phyloP scores from a whole-genome alignment of 2,329 filamentous ascomycete genomes.

The Botrytis sinoallii region DNA sequence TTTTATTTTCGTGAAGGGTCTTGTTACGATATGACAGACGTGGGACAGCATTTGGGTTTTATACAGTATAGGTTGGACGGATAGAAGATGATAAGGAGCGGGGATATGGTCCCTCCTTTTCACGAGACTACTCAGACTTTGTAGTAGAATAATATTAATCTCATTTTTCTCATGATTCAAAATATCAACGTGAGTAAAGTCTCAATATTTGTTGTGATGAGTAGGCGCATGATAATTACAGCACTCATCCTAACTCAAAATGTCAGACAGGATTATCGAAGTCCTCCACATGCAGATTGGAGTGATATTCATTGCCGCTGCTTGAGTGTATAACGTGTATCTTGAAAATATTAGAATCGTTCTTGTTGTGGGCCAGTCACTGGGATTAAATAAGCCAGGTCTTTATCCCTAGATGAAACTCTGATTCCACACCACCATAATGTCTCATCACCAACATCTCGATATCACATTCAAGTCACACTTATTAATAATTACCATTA shows the following conservation, averaged over 20 bases:
- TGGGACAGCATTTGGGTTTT: not conserved
- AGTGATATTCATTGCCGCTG: not conserved
- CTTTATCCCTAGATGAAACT: not conserved
- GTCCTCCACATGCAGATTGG: not conserved
- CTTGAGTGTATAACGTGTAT: not conserved
- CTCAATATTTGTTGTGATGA: fast-evolving
- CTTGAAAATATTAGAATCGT: not conserved
- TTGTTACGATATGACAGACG: not conserved
- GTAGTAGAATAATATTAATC: not conserved
- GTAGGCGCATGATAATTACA: not conserved
- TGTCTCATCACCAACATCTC: not conserved
- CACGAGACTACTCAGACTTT: too few relatives aligned
- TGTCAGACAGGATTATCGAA: not conserved
- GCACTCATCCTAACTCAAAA: not conserved
- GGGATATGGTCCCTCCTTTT: not conserved
- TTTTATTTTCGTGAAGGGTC: not conserved
- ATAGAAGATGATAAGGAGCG: not conserved
- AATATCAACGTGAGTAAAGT: too few relatives aligned
- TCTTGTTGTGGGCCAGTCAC: not conserved
- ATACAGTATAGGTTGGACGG: not conserved
- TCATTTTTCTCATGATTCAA: not conserved
- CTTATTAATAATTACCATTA: not conserved
- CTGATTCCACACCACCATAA: not conserved
- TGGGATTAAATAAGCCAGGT: too few relatives aligned
- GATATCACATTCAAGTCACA: not conserved